Conservation (phyloP, 129 eudicot genomes). For the Flaveria sonorensis region DNA sequence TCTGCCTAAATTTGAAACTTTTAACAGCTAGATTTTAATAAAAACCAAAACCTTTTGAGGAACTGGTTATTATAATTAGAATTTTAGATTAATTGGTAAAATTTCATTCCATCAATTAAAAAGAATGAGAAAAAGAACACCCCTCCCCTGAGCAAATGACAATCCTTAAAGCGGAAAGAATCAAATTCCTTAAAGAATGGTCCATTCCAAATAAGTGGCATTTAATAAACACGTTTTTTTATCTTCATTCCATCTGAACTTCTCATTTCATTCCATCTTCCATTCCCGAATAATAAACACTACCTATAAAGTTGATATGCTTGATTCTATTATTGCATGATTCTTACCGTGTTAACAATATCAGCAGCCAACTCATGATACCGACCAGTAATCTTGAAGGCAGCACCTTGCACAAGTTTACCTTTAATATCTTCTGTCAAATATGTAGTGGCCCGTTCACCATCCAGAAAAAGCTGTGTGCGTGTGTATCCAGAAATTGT, state of each 20-base stretch:
- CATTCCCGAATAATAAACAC: not conserved
- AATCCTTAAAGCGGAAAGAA: not conserved
- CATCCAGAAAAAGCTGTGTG: conserved; percentile 73
- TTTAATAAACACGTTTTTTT: not conserved
- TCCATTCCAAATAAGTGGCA: not conserved
- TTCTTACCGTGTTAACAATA: conserved; percentile 61
- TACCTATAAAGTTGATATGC: not conserved
- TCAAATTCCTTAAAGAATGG: not conserved
- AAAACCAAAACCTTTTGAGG: not conserved
- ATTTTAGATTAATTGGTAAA: not conserved
- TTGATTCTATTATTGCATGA: conserved; percentile 6
- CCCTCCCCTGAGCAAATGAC: not conserved
- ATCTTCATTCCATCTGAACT: not conserved
- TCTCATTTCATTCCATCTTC: not conserved
- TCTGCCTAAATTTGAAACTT: no score
- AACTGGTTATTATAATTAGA: not conserved
- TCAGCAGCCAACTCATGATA: conserved; percentile 74
- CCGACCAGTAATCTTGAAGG: conserved; percentile 66
- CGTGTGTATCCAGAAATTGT: not conserved
- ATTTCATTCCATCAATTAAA: not conserved
- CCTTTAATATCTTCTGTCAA: conserved; percentile 50
- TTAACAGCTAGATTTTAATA: not conserved
- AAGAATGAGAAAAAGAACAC: not conserved
- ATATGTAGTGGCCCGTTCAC: conserved; percentile 71
- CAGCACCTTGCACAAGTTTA: conserved; percentile 64